Evolutionary conservation across 1,284 basidiomycete species (phyloP).

Genomic region (Fomitiporia mediterranea): DNA sequence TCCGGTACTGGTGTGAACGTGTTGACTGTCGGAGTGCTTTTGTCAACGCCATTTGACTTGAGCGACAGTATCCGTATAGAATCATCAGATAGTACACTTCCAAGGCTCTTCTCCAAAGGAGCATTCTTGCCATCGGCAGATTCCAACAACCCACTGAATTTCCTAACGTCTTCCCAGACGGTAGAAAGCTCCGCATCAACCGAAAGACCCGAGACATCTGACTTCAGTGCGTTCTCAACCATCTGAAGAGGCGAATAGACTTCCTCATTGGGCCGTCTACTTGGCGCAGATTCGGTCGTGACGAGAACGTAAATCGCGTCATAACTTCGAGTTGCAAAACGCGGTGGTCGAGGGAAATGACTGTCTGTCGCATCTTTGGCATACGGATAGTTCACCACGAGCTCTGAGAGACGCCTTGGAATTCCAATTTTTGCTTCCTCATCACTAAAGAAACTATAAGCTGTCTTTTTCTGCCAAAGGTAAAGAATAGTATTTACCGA

Average conservation of each 20-base stretch:
- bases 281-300: conserved; percentile 43
- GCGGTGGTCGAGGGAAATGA: conserved; percentile 47
- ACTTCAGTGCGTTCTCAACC: conserved; percentile 55
- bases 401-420: conserved; percentile 64
- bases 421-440: conserved; percentile 50
- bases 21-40: conserved; percentile 20
- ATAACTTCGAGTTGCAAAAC: conserved; percentile 58
- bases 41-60: conserved; percentile 20
- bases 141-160: conserved; percentile 30
- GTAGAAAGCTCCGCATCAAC: conserved; percentile 35
- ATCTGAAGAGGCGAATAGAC: conserved; percentile 53
- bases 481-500: conserved; percentile 40
- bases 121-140: conserved; percentile 17
- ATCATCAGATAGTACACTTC: conserved; percentile 57
- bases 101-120: conserved; percentile 24
- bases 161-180: conserved; percentile 54
- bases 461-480: conserved; percentile 13
- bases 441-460: conserved; percentile 39
- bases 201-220: conserved; percentile 29
- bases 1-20: conserved; percentile 17
- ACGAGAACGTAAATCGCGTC: conserved; percentile 63
- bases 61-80: conserved; percentile 45
- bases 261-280: conserved; percentile 31
- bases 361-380: conserved; percentile 32
- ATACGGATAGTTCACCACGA: conserved; percentile 66